These are phyloP conservation scores for Moesziomyces globuligerus DNA, from an alignment of 1,284 basidiomycete species.

Conservation along the genomic window DNA sequence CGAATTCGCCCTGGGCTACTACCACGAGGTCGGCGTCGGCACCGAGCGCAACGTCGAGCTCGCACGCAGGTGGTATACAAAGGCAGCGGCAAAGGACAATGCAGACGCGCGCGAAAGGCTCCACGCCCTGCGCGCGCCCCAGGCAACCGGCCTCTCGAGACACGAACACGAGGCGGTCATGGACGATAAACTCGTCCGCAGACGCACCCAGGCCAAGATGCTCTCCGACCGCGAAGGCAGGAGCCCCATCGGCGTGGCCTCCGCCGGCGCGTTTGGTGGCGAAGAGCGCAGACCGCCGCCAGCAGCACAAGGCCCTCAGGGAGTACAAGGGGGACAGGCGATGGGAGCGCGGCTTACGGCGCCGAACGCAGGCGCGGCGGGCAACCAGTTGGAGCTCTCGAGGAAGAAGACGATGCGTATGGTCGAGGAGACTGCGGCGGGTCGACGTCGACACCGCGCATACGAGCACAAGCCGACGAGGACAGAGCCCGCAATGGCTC, in stretches of 20 bases:
- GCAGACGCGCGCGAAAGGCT: slow-evolving; percentile 81
- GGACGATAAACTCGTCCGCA: slow-evolving; percentile 81
- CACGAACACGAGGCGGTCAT: slow-evolving; percentile 83
- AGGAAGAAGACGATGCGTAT: slow-evolving; percentile 58
- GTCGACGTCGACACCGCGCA: slow-evolving; percentile 24
- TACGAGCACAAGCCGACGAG: slow-evolving; percentile 9
- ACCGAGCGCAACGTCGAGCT: slow-evolving; percentile 72
- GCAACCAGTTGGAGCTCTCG: slow-evolving; percentile 31
- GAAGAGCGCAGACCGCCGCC: too few relatives aligned
- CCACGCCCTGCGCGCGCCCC: slow-evolving; percentile 73
- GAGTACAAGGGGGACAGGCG: too few relatives aligned
- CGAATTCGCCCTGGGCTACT: slow-evolving; percentile 95
- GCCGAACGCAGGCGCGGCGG: slow-evolving; percentile 4
- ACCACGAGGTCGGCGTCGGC: slow-evolving; percentile 76
- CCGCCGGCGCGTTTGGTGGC: too few relatives aligned
- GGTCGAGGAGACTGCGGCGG: slow-evolving; percentile 52
- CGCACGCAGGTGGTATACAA: slow-evolving; percentile 76
- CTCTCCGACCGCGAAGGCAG: slow-evolving; percentile 47
- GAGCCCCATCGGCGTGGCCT: slow-evolving; percentile 35
- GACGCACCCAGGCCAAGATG: slow-evolving; percentile 77
- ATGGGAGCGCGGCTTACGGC: too few relatives aligned
- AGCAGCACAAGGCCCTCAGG: too few relatives aligned
- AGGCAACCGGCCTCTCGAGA: slow-evolving; percentile 72
- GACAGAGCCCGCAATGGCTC: too few relatives aligned
- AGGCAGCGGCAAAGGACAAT: slow-evolving; percentile 81